A percentile compares a stretch with the other conserved stretches of the same genome.
Conservation (phyloP, 2,329 filamentous ascomycete genomes). For the Penicillium crustosum region DNA sequence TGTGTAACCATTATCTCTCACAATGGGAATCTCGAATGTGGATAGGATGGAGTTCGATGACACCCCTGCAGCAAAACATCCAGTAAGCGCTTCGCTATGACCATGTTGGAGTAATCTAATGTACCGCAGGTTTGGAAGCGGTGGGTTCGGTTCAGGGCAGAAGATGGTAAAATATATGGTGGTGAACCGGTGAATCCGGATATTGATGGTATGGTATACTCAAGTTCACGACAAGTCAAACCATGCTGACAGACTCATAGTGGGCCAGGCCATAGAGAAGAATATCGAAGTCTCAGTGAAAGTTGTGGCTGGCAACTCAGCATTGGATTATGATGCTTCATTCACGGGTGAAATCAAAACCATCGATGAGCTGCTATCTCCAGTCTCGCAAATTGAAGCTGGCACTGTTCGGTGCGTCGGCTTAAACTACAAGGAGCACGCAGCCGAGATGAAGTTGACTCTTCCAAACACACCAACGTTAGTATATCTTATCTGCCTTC, state of each 20-base stretch:
- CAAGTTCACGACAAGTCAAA: not conserved
- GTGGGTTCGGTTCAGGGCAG: slow-evolving; percentile 12
- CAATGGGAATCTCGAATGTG: slow-evolving; percentile 10
- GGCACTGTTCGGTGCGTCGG: slow-evolving; percentile 15
- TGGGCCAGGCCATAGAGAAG: slow-evolving; percentile 10
- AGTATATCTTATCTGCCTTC: not conserved
- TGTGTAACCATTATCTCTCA: not conserved
- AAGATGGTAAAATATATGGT: slow-evolving; percentile 12
- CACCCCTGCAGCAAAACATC: not conserved
- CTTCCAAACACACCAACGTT: slow-evolving; percentile 14
- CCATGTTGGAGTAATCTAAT: not conserved
- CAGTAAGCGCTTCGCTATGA: not conserved
- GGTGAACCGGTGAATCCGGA: slow-evolving; percentile 11
- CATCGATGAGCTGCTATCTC: slow-evolving; percentile 9
- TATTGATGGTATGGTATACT: slow-evolving; percentile 6
- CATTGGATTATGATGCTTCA: slow-evolving; percentile 9
- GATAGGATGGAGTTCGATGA: not conserved
- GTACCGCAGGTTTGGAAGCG: slow-evolving; percentile 12
- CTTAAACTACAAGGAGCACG: slow-evolving; percentile 17
- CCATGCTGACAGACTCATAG: slow-evolving; percentile 1
- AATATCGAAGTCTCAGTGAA: slow-evolving; percentile 5
- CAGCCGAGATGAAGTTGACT: slow-evolving; percentile 15
- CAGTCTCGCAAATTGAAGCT: slow-evolving; percentile 12
- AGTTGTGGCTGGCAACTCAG: slow-evolving; percentile 3
- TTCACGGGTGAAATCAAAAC: slow-evolving; percentile 9